phyloP scores from a whole-genome alignment of 306 rosid genomes.

The Fragaria iinumae region DNA sequence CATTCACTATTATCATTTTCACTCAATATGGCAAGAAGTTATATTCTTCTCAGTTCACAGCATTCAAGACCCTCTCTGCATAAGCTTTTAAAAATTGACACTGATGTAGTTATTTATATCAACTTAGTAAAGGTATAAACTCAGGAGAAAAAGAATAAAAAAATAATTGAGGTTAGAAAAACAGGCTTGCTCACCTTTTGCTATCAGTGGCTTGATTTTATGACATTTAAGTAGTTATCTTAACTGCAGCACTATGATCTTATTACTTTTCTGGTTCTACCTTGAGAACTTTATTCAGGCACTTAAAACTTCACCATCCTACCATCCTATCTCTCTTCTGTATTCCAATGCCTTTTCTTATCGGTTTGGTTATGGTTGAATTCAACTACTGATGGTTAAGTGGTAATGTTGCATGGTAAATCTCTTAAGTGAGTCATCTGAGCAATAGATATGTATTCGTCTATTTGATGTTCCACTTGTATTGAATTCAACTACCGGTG shows the following conservation, averaged over 20 bases:
- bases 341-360: background rate
- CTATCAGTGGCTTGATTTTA: background rate
- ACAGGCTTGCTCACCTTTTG: conserved; percentile 4
- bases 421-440: background rate
- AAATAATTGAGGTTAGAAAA: background rate
- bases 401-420: background rate
- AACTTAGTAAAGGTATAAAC: background rate
- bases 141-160: too few species aligned
- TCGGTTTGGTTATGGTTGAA: background rate
- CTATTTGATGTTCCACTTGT: background rate
- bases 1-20: background rate
- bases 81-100: background rate
- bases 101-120: background rate
- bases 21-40: background rate
- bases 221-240: background rate
- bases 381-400: background rate
- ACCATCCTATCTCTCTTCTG: background rate
- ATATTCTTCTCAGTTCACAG: background rate
- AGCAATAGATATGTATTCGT: background rate
- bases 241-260: background rate
- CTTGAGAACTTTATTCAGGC: background rate
- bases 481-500: too few species aligned
- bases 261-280: background rate
- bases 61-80: background rate
- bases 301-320: background rate